Evolutionary conservation across 306 rosid genomes (phyloP), one percentile per base, ranked within the genome.

Genomic region (Begonia peltatifolia): DNA sequence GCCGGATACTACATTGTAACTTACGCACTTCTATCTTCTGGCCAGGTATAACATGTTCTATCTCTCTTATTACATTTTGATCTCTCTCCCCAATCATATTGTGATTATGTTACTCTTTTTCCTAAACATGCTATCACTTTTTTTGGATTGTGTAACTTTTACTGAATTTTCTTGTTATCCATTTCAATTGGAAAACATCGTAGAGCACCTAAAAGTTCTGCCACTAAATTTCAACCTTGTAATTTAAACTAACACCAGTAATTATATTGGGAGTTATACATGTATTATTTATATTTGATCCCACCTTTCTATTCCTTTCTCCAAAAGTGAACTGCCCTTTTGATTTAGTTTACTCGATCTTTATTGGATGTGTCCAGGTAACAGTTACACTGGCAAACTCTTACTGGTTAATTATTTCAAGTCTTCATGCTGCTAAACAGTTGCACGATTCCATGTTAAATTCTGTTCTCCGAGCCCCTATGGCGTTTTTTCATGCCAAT

Each of bases 401-500:
- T 43, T 88, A 73, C 60, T 84, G 95, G 95, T 59, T 88, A 61
- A 79, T 82, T 63, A 62, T 75, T 50, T 73, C 95, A 47, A 84
- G 93, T 65, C 78, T 84, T 48, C 76, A 35, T 53, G 97, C 95
- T 2, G 77, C 89, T 52, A 75, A 62, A 77, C 74, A 66, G 50
- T 60, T 88, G 78, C 95, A 88, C 3, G 76, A 88, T 58, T 65
- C 79, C 30, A 69, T 79, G 69, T 66, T 88, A 48, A 61, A 63
- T 14, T 68, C 76, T 20, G 60, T 88, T 54, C 71, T 88, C 14
- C 56, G 75, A 48, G 93, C 95, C 70, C 95, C 88, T 47, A 82
- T 88, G 95, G 30, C 72, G 18, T 88, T 88, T 84, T 88, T 88
- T 69, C 95, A 88, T 73, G 79, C 89, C 42, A 88, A 82, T 72